Percentiles rank a stretch among this genome's conserved stretches.
phyloP scores from a whole-genome alignment of 306 rosid genomes.

The Phaseolus lunatus region DNA sequence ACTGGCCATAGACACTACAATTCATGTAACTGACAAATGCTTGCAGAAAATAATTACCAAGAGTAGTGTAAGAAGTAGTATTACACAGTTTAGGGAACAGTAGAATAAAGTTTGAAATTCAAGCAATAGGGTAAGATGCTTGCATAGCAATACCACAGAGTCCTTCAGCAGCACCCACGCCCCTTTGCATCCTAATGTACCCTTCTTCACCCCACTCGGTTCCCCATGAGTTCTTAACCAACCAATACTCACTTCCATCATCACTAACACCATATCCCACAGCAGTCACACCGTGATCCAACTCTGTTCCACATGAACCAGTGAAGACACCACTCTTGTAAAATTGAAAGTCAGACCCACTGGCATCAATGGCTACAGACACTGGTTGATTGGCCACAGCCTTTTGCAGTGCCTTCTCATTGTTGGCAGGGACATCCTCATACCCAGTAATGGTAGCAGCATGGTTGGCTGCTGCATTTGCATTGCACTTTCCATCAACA shows the following conservation, averaged over 20 bases:
- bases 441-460: constrained; percentile 47
- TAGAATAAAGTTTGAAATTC: not conserved
- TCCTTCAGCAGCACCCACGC: constrained; percentile 47
- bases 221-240: constrained; percentile 26
- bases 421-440: constrained; percentile 51
- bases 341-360: constrained; percentile 47
- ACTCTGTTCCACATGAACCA: constrained; percentile 24
- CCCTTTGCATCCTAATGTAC: constrained; percentile 55
- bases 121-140: constrained; percentile 55
- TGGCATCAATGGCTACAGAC: constrained; percentile 58
- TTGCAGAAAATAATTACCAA: not conserved
- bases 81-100: not conserved
- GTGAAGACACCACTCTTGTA: constrained; percentile 55
- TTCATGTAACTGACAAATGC: not conserved
- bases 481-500: constrained; percentile 35
- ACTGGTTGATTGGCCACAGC: constrained; percentile 52
- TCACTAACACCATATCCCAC: constrained; percentile 50
- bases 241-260: constrained; percentile 46
- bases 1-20: not conserved
- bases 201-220: constrained; percentile 57
- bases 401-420: constrained; percentile 49
- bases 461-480: not conserved
- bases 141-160: constrained; percentile 46
- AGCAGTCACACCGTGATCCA: constrained; percentile 51
- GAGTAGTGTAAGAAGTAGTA: not conserved